A percentile compares a stretch with the other conserved stretches of the same genome.
Evolutionary conservation across 371 early-diverging fungal genomes (phyloP).

Genomic region (Circinella minor): DNA sequence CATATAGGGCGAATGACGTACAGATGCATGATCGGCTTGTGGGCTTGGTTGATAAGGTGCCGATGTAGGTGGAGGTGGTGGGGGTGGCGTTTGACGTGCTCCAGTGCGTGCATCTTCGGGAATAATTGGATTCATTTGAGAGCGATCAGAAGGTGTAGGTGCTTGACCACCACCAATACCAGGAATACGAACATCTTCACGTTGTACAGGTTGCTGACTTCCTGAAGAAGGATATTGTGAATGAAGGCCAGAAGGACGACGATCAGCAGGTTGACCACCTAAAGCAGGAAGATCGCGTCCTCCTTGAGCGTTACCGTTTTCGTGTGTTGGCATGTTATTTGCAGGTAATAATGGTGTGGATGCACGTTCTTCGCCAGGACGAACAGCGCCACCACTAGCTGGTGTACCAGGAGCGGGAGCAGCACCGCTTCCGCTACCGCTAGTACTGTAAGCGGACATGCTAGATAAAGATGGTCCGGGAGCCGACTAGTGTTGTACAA

Average conservation of each 20-base stretch:
- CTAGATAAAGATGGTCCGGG: constrained; percentile 41
- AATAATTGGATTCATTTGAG: constrained; percentile 59
- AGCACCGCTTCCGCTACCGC: constrained; percentile 8
- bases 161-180: constrained; percentile 51
- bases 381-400: constrained; percentile 18
- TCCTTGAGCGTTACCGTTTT: constrained; percentile 33
- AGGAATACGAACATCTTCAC: constrained; percentile 52
- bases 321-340: constrained; percentile 21
- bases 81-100: constrained; percentile 25
- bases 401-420: neutral
- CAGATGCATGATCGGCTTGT: neutral
- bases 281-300: constrained; percentile 52
- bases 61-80: constrained; percentile 24
- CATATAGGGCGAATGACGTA: constrained; percentile 15
- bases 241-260: constrained; percentile 44
- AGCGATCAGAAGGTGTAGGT: constrained; percentile 54
- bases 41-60: constrained; percentile 16
- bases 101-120: constrained; percentile 30
- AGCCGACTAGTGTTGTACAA: constrained; percentile 26
- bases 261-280: constrained; percentile 21
- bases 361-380: constrained; percentile 30
- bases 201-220: constrained; percentile 14
- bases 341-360: constrained; percentile 35
- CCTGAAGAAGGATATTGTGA: constrained; percentile 13
- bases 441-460: constrained; percentile 42